Evolutionary conservation across 2,329 filamentous ascomycete species (phyloP), one percentile per base, ranked within the genome.

Genomic region (Lachnum nothofagi): DNA sequence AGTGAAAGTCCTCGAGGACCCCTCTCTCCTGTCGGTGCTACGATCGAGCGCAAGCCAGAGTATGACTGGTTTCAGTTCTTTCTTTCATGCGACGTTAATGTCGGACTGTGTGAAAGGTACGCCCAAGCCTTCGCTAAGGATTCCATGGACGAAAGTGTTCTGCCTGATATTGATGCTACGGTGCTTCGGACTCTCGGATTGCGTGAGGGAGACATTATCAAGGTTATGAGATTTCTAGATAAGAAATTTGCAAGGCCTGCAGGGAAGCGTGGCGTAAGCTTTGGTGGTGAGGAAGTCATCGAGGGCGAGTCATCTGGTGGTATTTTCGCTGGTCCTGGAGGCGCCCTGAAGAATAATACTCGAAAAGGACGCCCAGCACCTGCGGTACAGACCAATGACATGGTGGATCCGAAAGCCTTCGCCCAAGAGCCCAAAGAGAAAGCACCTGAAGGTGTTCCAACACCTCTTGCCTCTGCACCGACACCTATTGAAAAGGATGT

Each of bases 21-120:
- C 25, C 54, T 57, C 4, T 57, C 64, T 27, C 68, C 68, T 49
- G 73, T 78, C 7, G 85, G 85, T 10, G 83, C 79, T n/a, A 77
- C 77, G 1, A 72, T 89, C 25, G 77, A 85, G 56, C 71, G 74
- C 40, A 85, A 83, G 67, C 76, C 86, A 1, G 85, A 93, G 41
- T 95, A 97, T 66, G 93, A 98, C 67, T 98, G 93, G 93, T 98
- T 98, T 63, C 90, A 96, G 65, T 97, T 98, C 72, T 98, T 98
- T 75, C 73, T 98, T 34, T 83, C 84, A 55, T 94, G 90, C 66
- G 91, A 95, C 40, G 89, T 97, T 60, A 86, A 90, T 38, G 88
- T 91, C 42, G 88, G 94, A 50, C 83, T 95, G 39, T 98, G 93
- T 68, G 91, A 97, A 69, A 81, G 93, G 46, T 98, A 98, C 64